phyloP scores from a whole-genome alignment of 2,329 filamentous ascomycete genomes.

The Trichoderma harzianum region DNA sequence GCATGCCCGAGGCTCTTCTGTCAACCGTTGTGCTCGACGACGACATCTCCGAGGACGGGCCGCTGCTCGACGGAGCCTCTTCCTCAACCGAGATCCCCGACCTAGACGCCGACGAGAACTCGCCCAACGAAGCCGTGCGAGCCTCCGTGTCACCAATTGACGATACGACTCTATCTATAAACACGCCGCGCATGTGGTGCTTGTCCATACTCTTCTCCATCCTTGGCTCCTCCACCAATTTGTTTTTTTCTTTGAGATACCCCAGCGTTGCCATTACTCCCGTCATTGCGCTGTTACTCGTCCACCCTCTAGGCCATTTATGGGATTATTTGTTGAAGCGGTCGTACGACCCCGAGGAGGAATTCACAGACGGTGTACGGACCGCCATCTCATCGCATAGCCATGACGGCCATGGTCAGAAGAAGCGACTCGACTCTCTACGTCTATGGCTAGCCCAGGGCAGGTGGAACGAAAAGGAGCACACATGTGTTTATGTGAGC shows the following conservation, averaged over 20 bases:
- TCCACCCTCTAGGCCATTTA: conserved; percentile 75
- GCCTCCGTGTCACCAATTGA: conserved; percentile 76
- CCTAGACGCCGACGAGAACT: conserved; percentile 61
- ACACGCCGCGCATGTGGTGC: conserved; percentile 83
- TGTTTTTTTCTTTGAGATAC: conserved; percentile 88
- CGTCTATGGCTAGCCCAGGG: conserved; percentile 77
- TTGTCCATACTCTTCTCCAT: conserved; percentile 77
- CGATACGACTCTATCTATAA: conserved; percentile 74
- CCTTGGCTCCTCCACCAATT: conserved; percentile 76
- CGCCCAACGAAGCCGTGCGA: conserved; percentile 73
- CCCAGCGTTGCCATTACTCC: conserved; percentile 87
- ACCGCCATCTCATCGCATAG: conserved; percentile 21
- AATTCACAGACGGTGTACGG: conserved; percentile 49
- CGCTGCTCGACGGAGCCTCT: conserved; percentile 34
- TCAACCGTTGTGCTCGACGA: conserved; percentile 44
- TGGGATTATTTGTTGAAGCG: conserved; percentile 75
- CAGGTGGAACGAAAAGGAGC: conserved; percentile 83
- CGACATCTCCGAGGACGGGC: conserved; percentile 32
- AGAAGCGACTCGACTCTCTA: conserved; percentile 28
- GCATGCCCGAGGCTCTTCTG: conserved; percentile 47
- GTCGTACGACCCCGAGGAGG: conserved; percentile 47
- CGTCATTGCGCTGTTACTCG: conserved; percentile 80
- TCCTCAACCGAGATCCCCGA: conserved; percentile 43
- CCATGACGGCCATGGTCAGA: not conserved
- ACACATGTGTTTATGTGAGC: conserved; percentile 84